These are phyloP conservation scores for Fagopyrum homotropicum DNA, from an alignment of 148 eudicot genomes.

Conservation along the genomic window DNA sequence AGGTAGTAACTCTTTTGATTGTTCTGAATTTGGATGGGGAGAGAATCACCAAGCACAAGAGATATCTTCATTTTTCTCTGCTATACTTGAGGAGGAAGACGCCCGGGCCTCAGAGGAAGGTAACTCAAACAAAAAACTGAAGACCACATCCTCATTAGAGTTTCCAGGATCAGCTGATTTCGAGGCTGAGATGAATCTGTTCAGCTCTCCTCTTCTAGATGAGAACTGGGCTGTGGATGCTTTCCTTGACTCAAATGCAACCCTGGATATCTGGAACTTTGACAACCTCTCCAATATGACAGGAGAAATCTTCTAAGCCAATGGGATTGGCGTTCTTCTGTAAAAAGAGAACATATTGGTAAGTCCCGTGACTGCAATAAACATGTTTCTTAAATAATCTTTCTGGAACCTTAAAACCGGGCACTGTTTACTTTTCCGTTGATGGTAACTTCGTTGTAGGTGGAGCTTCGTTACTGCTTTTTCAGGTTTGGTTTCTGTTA, in stretches of 20 bases:
- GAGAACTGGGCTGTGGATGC: slow-evolving; percentile 12
- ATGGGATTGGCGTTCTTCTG: not conserved
- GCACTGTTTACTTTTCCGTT: not conserved
- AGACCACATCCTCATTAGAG: not conserved
- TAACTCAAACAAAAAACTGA: not conserved
- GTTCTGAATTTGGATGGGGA: slow-evolving; percentile 14
- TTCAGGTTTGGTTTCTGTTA: not conserved
- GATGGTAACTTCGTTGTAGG: not conserved
- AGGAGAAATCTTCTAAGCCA: slow-evolving; percentile 3
- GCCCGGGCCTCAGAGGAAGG: slow-evolving; percentile 1
- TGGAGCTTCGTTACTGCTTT: not conserved
- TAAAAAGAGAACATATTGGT: slow-evolving; percentile 5
- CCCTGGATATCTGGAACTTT: slow-evolving; percentile 4
- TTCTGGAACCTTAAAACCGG: not conserved
- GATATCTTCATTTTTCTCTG: slow-evolving; percentile 9
- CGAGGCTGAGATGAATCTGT: not conserved
- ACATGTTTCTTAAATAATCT: not conserved
- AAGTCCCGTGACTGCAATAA: not conserved
- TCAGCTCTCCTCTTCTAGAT: not conserved
- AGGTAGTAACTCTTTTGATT: slow-evolving; percentile 10
- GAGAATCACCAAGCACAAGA: slow-evolving; percentile 7
- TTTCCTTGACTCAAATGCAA: slow-evolving; percentile 2
- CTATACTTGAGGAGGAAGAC: slow-evolving; percentile 3
- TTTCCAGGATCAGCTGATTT: not conserved
- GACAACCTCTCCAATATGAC: not conserved